phyloP scores from a whole-genome alignment of 2,329 filamentous ascomycete genomes.

The Fragosphaeria purpurea region DNA sequence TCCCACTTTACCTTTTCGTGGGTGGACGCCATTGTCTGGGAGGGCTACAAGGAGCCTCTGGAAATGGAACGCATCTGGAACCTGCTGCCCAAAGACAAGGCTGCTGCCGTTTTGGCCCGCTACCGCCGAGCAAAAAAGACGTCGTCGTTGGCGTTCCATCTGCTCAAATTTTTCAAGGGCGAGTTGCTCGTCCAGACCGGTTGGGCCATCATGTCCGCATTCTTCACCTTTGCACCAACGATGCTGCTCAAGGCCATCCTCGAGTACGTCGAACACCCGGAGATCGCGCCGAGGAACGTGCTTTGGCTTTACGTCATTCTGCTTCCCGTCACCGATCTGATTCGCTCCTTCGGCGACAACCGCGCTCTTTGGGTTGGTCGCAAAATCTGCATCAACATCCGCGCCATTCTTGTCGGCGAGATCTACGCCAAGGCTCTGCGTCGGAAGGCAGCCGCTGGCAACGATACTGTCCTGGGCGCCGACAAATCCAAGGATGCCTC shows the following conservation, averaged over 20 bases:
- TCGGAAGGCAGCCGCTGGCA: constrained; percentile 72
- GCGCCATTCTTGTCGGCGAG: constrained; percentile 92
- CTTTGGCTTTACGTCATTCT: constrained; percentile 94
- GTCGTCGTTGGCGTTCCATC: constrained; percentile 64
- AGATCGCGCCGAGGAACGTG: constrained; percentile 67
- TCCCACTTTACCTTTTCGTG: constrained; percentile 82
- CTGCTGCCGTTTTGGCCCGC: constrained; percentile 64
- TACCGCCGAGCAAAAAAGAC: constrained; percentile 84
- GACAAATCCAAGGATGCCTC: constrained; percentile 32
- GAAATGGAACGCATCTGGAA: constrained; percentile 90
- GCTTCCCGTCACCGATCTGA: constrained; percentile 70
- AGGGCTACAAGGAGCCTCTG: constrained; percentile 75
- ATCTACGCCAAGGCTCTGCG: constrained; percentile 94
- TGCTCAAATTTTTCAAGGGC: constrained; percentile 75
- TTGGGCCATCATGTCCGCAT: constrained; percentile 69
- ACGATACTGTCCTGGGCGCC: constrained; percentile 62
- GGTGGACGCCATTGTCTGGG: constrained; percentile 83
- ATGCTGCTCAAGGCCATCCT: constrained; percentile 84
- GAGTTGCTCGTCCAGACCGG: constrained; percentile 65
- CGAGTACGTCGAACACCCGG: constrained; percentile 82
- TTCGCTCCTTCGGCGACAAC: constrained; percentile 74
- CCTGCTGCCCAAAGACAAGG: constrained; percentile 77
- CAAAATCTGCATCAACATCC: constrained; percentile 84
- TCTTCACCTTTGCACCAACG: constrained; percentile 87
- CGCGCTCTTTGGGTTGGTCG: constrained; percentile 89